phyloP scores from a whole-genome alignment of 2,329 filamentous ascomycete genomes.

The Sporothrix globosa region DNA sequence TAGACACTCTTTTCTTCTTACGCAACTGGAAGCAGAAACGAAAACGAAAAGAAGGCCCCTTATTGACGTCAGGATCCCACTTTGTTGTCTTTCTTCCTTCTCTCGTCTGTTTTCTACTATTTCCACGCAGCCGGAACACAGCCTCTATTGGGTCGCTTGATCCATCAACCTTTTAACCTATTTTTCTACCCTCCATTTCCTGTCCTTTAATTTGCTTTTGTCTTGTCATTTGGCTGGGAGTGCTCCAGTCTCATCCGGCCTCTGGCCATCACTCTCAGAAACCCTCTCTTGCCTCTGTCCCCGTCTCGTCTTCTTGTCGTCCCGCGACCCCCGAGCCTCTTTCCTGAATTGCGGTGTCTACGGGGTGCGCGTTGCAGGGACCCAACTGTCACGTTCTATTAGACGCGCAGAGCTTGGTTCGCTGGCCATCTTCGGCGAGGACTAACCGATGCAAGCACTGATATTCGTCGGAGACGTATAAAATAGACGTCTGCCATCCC shows the following conservation, averaged over 20 bases:
- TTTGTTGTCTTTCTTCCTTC: slow-evolving; percentile 3
- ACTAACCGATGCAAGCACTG: not conserved
- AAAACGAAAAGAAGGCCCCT: not conserved
- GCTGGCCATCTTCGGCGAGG: slow-evolving; percentile 3
- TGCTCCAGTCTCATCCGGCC: not conserved
- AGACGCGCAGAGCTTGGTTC: slow-evolving; percentile 9
- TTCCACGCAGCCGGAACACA: too few relatives aligned
- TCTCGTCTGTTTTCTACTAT: not conserved
- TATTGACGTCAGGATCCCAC: not conserved
- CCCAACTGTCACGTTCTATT: slow-evolving; percentile 6
- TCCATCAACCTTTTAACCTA: slow-evolving; percentile 7
- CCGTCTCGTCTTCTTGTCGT: not conserved
- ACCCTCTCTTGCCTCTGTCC: not conserved
- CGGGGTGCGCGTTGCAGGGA: not conserved
- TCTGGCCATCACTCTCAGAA: not conserved
- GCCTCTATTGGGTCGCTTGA: not conserved
- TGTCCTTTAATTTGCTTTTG: not conserved
- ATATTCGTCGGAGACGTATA: slow-evolving; percentile 9
- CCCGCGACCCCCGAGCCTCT: not conserved
- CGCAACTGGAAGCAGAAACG: not conserved
- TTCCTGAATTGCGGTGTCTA: too few relatives aligned
- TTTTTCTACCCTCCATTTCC: not conserved
- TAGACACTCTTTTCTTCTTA: not conserved
- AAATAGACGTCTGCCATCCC: slow-evolving; percentile 12
- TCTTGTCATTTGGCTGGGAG: not conserved